phyloP scores from a whole-genome alignment of 352 stramenopile genomes.

The Pilasporangium apinafurcum region DNA sequence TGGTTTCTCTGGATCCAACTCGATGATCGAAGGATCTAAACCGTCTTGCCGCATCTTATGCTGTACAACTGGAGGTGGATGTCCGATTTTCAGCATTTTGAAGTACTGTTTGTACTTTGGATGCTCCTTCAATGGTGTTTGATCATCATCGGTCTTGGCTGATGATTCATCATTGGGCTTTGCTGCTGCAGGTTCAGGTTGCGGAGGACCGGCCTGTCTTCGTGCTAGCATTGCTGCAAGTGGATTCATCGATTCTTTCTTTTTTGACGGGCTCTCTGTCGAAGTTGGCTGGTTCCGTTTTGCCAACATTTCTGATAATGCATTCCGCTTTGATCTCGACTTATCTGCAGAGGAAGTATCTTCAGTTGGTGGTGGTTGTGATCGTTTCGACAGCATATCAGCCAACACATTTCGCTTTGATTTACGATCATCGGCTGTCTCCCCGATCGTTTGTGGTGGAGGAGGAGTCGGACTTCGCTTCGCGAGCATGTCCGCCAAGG shows the following conservation, averaged over 20 bases:
- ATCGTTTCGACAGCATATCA: conserved; percentile 37
- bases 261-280: not conserved
- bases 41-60: conserved; percentile 73
- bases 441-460: conserved; percentile 2
- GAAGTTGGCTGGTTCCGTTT: conserved; percentile 3
- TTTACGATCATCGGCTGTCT: not conserved
- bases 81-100: conserved; percentile 77
- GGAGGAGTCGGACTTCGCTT: conserved; percentile 13
- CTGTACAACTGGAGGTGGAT: conserved; percentile 55
- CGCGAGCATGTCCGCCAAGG: conserved; percentile 29
- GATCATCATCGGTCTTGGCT: conserved; percentile 9
- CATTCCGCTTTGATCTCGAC: no score
- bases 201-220: conserved; percentile 8
- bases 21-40: conserved; percentile 52
- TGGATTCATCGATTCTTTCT: conserved; percentile 6
- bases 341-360: conserved; percentile 1
- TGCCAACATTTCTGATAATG: conserved; percentile 10
- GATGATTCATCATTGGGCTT: not conserved
- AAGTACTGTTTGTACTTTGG: conserved; percentile 74
- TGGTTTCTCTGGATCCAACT: conserved; percentile 56
- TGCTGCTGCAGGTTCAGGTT: conserved; percentile 1
- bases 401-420: conserved; percentile 14
- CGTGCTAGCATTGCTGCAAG: conserved; percentile 14
- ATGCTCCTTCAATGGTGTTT: conserved; percentile 50
- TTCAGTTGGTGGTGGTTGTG: conserved; percentile 1